phyloP scores from a whole-genome alignment of 1,139 yeast species.

The Suhomyces terraborum region DNA sequence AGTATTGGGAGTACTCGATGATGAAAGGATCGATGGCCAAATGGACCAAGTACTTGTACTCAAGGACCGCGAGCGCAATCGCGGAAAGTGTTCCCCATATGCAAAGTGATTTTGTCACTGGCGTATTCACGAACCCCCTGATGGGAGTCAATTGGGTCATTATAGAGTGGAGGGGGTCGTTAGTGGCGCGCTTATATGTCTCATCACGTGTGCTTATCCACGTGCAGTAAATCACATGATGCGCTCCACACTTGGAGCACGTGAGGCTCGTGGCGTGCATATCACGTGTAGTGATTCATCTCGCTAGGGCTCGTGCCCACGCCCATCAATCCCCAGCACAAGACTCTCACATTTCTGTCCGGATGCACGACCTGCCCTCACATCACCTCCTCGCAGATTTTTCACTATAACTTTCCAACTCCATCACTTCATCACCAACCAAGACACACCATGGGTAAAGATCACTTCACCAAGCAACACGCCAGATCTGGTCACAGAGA shows the following conservation, averaged over 20 bases:
- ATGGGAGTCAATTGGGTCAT: conserved; percentile 31
- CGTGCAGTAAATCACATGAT: not conserved
- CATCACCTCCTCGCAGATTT: conserved; percentile 10
- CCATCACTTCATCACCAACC: conserved; percentile 16
- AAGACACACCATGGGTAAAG: conserved; percentile 82
- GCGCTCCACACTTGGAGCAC: not conserved
- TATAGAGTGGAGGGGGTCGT: not conserved
- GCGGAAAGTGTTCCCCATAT: conserved; percentile 48
- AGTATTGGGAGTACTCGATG: conserved; percentile 61
- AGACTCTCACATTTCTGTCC: too few species aligned
- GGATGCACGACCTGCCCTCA: conserved; percentile 11
- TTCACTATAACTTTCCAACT: conserved; percentile 5
- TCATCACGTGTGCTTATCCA: conserved; percentile 1
- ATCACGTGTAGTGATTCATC: not conserved
- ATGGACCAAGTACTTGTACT: conserved; percentile 54
- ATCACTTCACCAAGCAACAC: conserved; percentile 96
- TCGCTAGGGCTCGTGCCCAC: conserved; percentile 11
- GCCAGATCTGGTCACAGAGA: conserved; percentile 93
- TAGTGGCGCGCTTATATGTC: not conserved
- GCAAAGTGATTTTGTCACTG: conserved; percentile 54
- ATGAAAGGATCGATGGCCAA: conserved; percentile 63
- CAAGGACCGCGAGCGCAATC: conserved; percentile 54
- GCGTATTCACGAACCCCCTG: conserved; percentile 61
- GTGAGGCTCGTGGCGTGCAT: not conserved
- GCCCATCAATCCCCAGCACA: not conserved